Base-by-base conservation (phyloP, 2,329 filamentous ascomycete genomes). In the Trichoderma gracile region DNA sequence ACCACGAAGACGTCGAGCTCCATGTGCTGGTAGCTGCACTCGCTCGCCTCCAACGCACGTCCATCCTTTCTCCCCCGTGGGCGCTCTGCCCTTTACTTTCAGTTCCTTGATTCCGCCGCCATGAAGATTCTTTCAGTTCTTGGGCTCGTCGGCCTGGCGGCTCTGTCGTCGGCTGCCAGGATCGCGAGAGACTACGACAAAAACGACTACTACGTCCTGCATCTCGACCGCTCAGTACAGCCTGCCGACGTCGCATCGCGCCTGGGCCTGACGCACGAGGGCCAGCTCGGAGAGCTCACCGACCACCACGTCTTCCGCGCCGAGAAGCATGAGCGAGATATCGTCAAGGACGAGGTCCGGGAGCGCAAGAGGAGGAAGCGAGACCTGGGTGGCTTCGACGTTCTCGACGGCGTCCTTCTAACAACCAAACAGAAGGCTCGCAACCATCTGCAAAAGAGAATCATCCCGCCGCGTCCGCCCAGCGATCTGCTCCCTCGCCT, bases 181-280 rank as follows among this genome's bases (percentile, higher is more conserved):
- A 79, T 81, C 56, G 79, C 82, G 67, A 89, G 91, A 70, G 85
- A 95, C 73, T 91, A 96, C 81, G 85, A 90, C 56, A 82, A 85
- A 45, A 87, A 93, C 77, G 94, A 99, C 77, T 98, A 96, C 79
- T 97, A 98, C 76, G 93, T 96, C 68, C 82, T 99, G 53, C 91
- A 97, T 69, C 84, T 99, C 72, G 86, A 89, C 65, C 79, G 85
- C 14, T 81, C 84, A 43, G 81, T 85, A 7, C 82, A 86, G 15
- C 92, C 93, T 17, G 78, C 84, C 25, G 82, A 89, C 46, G 82
- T 97, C 68, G 93, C 93, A 30, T 79, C 81, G 52, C 83, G 86
- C 23, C 80, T 99, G 9, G 92, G 91, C 21, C 81, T 97, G 54
- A 82, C 84, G 50, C 89, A 97, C 76, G 91, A 97, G 71, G 94